Evolutionary conservation across 345 rosid genomes (phyloP), one percentile per base, ranked within the genome.

Genomic region (Gossypium raimondii): DNA sequence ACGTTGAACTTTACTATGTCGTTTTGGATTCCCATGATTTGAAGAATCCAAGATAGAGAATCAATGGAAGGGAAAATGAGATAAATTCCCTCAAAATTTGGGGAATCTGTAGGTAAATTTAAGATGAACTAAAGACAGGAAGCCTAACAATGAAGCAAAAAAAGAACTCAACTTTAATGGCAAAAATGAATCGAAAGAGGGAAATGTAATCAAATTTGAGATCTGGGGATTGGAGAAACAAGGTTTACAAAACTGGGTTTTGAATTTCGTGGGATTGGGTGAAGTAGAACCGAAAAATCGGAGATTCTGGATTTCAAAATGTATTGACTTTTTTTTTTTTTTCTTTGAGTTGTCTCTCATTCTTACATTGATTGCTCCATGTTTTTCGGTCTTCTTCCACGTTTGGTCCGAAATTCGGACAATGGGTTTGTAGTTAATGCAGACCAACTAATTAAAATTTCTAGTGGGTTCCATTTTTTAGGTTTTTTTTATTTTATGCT

Each of bases 1-100:
- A 96, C 98, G 80, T 93, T 93, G 89, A 96, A 84, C 79, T 85
- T 85, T 58, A 96, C 73, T 68, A 89, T 78, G 79, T 93, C 99
- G 65, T 85, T 88, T 73, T 85, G 85, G 34, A 86, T 77, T 74
- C 88, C 92, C 99, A 93, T 96, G 63, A 78, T 62, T 73, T 62
- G 24, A 29, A 27, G 73, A 74, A 76, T 20, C 53, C 76, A 9
- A 29, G 60, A 44, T 13, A 9, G 13, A 17, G 58, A 65, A 74
- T n/a, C 62, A 14, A 51, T 60, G 75, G 41, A 62, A 57, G n/a
- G 11, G 70, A 68, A 29, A 60, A 47, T 18, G 66, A 45, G 29
- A 11, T 45, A 47, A 55, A 29, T 14, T 52, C 73, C 68, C 80
- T 79, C 38, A 72, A 67, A 77, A 47, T 51, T 67, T 71, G 72